Percentiles rank a stretch among this genome's conserved stretches.
Evolutionary conservation across 345 rosid genomes (phyloP).

Genomic region (Salix udensis): DNA sequence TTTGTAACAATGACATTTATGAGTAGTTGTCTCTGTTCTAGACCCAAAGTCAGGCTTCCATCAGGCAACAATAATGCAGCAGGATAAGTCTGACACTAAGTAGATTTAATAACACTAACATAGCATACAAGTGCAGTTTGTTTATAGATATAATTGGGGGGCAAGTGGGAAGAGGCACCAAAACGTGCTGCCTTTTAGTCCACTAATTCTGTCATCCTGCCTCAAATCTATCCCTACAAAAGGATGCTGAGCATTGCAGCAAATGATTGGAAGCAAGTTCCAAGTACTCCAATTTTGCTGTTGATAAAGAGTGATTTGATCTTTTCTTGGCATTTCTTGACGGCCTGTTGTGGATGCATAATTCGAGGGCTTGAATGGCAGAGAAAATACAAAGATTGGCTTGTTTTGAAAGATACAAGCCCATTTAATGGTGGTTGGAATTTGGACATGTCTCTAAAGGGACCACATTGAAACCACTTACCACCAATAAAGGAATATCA

Average conservation of each 20-base stretch:
- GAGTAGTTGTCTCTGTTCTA: background rate
- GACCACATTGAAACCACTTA: constrained; percentile 19
- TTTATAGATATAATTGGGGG: background rate
- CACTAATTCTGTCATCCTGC: background rate
- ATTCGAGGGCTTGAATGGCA: constrained; percentile 11
- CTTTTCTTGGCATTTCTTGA: constrained; percentile 16
- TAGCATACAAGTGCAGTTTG: background rate
- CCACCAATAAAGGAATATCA: constrained; percentile 18
- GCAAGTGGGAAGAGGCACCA: constrained; percentile 11
- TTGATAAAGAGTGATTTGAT: constrained; percentile 36
- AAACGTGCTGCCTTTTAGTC: constrained; percentile 21
- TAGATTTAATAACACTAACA: background rate
- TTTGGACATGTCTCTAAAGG: constrained; percentile 22
- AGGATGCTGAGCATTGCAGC: constrained; percentile 3
- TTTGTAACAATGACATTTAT: background rate
- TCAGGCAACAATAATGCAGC: background rate
- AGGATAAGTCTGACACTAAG: background rate
- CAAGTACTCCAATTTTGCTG: background rate
- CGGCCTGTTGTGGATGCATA: background rate
- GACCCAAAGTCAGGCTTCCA: background rate
- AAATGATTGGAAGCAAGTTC: constrained; percentile 29
- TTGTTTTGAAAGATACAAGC: constrained; percentile 15
- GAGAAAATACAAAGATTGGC: constrained; percentile 25
- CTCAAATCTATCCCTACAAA: background rate
- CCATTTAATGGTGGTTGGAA: constrained; percentile 22